phyloP scores from a whole-genome alignment of 345 rosid genomes.

The Syzygium grande region DNA sequence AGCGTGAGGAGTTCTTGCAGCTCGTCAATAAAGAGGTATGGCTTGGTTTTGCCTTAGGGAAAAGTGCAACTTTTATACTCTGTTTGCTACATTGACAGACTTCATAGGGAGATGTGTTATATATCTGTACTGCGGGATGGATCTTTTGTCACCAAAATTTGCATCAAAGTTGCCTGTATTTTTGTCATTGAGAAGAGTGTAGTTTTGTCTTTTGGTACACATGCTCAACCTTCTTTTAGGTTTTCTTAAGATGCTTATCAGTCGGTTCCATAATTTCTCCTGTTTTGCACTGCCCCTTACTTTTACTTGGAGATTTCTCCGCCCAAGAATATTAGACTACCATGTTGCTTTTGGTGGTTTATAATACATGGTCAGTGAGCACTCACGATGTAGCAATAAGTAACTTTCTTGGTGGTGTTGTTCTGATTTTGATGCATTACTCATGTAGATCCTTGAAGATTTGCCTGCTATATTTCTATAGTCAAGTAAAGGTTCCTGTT shows the following conservation, averaged over 20 bases:
- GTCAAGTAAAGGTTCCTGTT: background rate
- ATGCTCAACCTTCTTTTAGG: background rate
- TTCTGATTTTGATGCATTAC: background rate
- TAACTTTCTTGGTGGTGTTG: background rate
- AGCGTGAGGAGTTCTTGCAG: constrained; percentile 82
- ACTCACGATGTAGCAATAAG: background rate
- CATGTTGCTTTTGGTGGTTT: background rate
- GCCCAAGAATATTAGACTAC: background rate
- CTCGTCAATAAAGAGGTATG: constrained; percentile 90
- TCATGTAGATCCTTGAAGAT: background rate
- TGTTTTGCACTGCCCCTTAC: background rate
- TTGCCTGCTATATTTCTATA: background rate
- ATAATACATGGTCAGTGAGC: background rate
- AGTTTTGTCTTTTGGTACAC: background rate
- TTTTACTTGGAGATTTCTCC: background rate
- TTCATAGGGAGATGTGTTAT: background rate
- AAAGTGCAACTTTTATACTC: background rate
- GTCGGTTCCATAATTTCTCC: background rate
- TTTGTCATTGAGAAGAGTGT: background rate
- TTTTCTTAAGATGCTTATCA: background rate
- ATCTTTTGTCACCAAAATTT: background rate
- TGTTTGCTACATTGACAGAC: background rate
- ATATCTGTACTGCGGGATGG: background rate
- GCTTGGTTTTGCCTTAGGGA: background rate
- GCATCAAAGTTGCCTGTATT: background rate